These are phyloP conservation scores for Metahyphopichia silvanorum DNA, from an alignment of 805 yeast genomes.

Conservation along the genomic window DNA sequence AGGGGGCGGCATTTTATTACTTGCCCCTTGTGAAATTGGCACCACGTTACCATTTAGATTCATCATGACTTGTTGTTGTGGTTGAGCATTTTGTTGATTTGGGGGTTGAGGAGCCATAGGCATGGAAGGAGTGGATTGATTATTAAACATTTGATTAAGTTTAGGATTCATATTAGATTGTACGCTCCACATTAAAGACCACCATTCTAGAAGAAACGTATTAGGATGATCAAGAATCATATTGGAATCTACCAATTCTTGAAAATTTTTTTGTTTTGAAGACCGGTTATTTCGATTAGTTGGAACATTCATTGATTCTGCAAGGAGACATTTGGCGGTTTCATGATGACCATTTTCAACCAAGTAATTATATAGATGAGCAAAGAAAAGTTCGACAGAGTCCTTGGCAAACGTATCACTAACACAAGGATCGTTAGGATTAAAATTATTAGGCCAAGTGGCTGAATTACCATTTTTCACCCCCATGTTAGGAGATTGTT, in stretches of 20 bases:
- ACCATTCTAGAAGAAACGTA: constrained; percentile 55
- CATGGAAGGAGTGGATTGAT: background rate
- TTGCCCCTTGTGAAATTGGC: constrained; percentile 2
- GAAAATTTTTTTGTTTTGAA: constrained; percentile 7
- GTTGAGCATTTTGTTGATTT: background rate
- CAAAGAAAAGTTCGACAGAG: constrained; percentile 48
- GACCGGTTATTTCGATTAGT: constrained; percentile 6
- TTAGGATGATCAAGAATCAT: constrained; percentile 40
- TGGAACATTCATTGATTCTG: constrained; percentile 42
- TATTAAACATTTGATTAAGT: constrained; percentile 18
- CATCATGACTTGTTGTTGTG: constrained; percentile 4
- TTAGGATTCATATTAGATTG: constrained; percentile 41
- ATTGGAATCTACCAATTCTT: constrained; percentile 26
- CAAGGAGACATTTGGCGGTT: constrained; percentile 46
- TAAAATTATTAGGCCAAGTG: too few species aligned
- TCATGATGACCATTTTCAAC: constrained; percentile 45
- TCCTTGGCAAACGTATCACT: constrained; percentile 44
- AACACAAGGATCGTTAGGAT: constrained; percentile 1
- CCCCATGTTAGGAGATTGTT: too few species aligned
- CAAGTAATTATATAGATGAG: constrained; percentile 51
- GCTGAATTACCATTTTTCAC: too few species aligned
- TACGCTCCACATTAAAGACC: constrained; percentile 50
- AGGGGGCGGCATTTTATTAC: constrained; percentile 5
- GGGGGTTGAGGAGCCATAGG: background rate
- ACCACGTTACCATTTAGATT: constrained; percentile 1